Conservation (phyloP, 139 green algal genomes). For the Tetradesmus lagerheimii region DNA sequence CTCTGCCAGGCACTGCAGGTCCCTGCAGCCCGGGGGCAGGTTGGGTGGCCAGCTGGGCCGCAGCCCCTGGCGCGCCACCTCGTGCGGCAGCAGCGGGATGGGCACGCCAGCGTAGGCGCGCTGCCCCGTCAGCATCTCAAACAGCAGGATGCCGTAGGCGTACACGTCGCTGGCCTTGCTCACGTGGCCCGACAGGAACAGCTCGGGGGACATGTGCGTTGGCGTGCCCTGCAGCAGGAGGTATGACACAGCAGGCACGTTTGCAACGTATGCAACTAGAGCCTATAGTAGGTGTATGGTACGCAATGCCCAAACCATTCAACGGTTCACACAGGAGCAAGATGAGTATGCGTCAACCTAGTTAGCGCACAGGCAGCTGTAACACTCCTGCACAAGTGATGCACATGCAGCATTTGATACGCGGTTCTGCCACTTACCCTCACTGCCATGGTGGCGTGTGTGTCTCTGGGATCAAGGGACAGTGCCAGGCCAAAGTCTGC, state of each 20-base stretch:
- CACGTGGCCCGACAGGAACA: conserved; percentile 39
- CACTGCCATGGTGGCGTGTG: conserved; percentile 31
- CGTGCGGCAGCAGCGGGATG: conserved; percentile 39
- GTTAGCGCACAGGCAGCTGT: no score
- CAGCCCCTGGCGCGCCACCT: no score
- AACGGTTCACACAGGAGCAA: no score
- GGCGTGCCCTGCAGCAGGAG: conserved; percentile 38
- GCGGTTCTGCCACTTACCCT: neutral
- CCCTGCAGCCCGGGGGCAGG: no score
- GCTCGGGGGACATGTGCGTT: conserved; percentile 44
- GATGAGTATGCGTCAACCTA: no score
- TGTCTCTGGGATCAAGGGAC: conserved; percentile 29
- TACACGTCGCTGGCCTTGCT: conserved; percentile 50
- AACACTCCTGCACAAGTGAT: no score
- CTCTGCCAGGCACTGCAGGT: no score
- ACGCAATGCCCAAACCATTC: no score
- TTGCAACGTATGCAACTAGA: no score
- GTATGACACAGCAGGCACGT: neutral
- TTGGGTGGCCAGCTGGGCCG: no score
- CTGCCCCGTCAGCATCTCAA: conserved; percentile 32
- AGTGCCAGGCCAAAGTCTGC: conserved; percentile 45
- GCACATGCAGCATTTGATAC: neutral
- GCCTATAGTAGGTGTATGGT: no score
- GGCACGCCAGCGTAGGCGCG: conserved; percentile 31
- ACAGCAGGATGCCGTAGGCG: conserved; percentile 47